Base-by-base conservation (phyloP, 2,329 filamentous ascomycete genomes). In the Botryotinia calthae region DNA sequence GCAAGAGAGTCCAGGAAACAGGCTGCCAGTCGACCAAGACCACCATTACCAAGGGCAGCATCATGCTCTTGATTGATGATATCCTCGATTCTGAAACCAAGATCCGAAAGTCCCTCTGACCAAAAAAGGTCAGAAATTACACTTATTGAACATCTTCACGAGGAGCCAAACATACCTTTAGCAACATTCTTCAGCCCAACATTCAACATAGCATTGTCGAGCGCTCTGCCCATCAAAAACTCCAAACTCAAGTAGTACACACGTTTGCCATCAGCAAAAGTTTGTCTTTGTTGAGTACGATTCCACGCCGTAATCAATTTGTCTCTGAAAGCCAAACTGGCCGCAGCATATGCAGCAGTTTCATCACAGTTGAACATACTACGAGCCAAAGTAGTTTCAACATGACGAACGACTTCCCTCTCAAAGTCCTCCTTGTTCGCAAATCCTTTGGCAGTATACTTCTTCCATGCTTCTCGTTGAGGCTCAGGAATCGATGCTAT, bases 361-460 rank as follows among this genome's bases (percentile, higher is more conserved):
- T 99, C 96, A 85, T 99, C 95, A 84, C 96, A 99, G 84, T 99
- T 99, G 88, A 95, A 98, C 82, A 99, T 89, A 80, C 95, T 98
- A 74, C 96, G 93, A 75, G 96, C 96, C 75, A 99, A 87, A 4
- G 95, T 97, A 4, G 96, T 98, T 84, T 99, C 96, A 80, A 99
- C 93, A 85, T 99, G 96, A 77, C 91, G 91, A 76, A 99, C 94
- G 73, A 97, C 88, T 81, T 97, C 95, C 81, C 86, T 89, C 86
- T 96, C 86, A 80, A 98, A 98, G 73, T 94, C 92, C 28, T 97
- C 94, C 81, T 93, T 90, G 78, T 87, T 90, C 75, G 86, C 87
- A 84, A 98, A 98, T 74, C 88, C 90, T 77, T 87, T 84, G 71
- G 88, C 88, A 76, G 87, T 84, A 80, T 87, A 85, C 78, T 86